phyloP scores from a whole-genome alignment of 257 asterid species.

The Osmanthus fragrans region DNA sequence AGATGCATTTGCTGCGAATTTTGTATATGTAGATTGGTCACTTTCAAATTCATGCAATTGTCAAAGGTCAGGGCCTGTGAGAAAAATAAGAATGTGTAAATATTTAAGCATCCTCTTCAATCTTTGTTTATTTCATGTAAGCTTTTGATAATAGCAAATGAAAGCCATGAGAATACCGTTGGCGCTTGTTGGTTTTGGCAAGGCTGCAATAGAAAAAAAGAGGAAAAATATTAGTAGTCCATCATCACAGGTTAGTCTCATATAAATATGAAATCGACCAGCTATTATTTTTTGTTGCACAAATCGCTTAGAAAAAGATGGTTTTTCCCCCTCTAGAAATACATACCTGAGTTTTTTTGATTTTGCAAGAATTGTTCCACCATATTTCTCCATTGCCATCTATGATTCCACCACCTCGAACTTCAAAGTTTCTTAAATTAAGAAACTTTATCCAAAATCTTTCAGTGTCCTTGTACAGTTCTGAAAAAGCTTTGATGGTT shows the following conservation, averaged over 20 bases:
- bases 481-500: constrained; percentile 56
- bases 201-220: constrained; percentile 33
- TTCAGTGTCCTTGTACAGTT: constrained; percentile 45
- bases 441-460: constrained; percentile 76
- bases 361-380: constrained; percentile 87
- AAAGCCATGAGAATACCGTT: constrained; percentile 35
- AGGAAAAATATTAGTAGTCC: too few relatives aligned
- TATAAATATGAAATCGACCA: too few relatives aligned
- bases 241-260: too few relatives aligned
- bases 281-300: too few relatives aligned
- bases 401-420: constrained; percentile 74
- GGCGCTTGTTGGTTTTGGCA: constrained; percentile 59
- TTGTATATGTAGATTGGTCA: constrained; percentile 43
- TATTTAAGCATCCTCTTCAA: neutral
- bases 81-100: neutral
- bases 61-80: constrained; percentile 69
- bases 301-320: too few relatives aligned
- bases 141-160: neutral
- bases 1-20: constrained; percentile 62
- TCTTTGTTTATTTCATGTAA: neutral
- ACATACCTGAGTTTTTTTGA: constrained; percentile 54
- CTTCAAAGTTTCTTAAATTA: constrained; percentile 43
- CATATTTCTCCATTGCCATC: constrained; percentile 84
- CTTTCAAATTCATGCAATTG: constrained; percentile 58
- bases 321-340: too few relatives aligned